A percentile compares a stretch with the other conserved stretches of the same genome.
Evolutionary conservation across 2,329 filamentous ascomycete genomes (phyloP).

Genomic region (Dendryphion nanum): DNA sequence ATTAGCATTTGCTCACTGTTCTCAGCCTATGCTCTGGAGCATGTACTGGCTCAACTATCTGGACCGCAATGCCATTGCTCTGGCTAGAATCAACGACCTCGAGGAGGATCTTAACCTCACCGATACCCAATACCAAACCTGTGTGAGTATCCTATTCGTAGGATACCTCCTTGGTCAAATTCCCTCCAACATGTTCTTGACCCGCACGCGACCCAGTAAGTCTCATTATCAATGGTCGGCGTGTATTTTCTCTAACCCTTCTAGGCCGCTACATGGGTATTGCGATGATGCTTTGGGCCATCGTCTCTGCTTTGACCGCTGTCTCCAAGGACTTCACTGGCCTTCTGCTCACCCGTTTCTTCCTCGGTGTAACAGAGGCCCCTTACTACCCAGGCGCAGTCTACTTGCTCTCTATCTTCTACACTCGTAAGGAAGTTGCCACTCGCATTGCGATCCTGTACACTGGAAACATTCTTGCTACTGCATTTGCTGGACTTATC

Average conservation of each 20-base stretch:
- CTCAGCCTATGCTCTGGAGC: conserved; percentile 7
- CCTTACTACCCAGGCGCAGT: conserved; percentile 39
- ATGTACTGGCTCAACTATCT: conserved; percentile 11
- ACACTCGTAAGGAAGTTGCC: conserved; percentile 39
- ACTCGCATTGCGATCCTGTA: conserved; percentile 52
- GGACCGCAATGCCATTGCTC: conserved; percentile 62
- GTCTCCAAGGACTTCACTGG: conserved; percentile 43
- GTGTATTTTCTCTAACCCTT: background rate
- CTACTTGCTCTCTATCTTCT: conserved; percentile 37
- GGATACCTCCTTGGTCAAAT: conserved; percentile 60
- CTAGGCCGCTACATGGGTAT: conserved; percentile 21
- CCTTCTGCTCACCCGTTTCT: conserved; percentile 45
- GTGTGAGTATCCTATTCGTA: conserved; percentile 46
- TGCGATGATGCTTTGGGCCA: conserved; percentile 42
- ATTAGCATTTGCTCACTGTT: background rate
- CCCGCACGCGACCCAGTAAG: conserved; percentile 45
- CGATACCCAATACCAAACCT: conserved; percentile 6
- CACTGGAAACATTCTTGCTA: conserved; percentile 44
- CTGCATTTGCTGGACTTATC: conserved; percentile 44
- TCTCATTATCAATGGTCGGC: background rate
- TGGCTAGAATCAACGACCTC: conserved; percentile 60
- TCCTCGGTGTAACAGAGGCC: conserved; percentile 44
- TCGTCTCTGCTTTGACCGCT: conserved; percentile 44
- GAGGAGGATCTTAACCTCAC: conserved; percentile 50
- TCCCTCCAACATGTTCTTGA: conserved; percentile 58